Conservation (phyloP, 2,329 filamentous ascomycete species). For the Calonectria fujianensis region DNA sequence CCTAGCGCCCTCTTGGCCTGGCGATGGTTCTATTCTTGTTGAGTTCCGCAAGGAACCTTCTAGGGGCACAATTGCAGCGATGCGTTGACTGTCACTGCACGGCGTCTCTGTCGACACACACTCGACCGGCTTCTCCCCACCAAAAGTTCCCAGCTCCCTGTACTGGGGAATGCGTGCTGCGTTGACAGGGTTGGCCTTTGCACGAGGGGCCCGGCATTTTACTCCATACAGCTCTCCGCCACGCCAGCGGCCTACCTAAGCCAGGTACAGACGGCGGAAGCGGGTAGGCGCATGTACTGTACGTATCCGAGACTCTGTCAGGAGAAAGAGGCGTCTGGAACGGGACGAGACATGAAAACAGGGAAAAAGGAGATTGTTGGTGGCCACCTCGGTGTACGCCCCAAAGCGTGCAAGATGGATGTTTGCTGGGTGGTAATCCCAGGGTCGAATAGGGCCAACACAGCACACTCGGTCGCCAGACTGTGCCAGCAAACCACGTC, state of each 20-base stretch:
- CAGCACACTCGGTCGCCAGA: constrained; percentile 11
- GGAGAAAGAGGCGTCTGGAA: constrained; percentile 19
- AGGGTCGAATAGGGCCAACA: constrained; percentile 25
- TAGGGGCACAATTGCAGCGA: constrained; percentile 1
- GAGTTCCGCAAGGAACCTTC: constrained; percentile 18
- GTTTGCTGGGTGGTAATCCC: constrained; percentile 7
- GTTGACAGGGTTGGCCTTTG: constrained; percentile 21
- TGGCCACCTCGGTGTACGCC: constrained; percentile 9
- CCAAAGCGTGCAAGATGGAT: neutral
- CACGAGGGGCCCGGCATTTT: constrained; percentile 28
- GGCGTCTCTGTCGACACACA: neutral
- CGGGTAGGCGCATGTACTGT: constrained; percentile 25
- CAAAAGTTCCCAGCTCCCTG: constrained; percentile 14
- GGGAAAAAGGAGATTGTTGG: constrained; percentile 20
- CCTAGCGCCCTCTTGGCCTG: constrained; percentile 50
- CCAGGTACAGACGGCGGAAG: constrained; percentile 23
- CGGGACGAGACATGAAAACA: constrained; percentile 13
- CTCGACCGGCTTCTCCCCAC: neutral
- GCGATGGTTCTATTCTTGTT: constrained; percentile 34
- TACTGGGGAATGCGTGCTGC: constrained; percentile 31
- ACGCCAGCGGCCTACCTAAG: constrained; percentile 20
- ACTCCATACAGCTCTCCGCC: constrained; percentile 32
- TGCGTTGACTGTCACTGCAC: constrained; percentile 13
- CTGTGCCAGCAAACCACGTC: constrained; percentile 33
- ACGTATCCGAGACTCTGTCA: constrained; percentile 32